phyloP scores from a whole-genome alignment of 176 grass and related monocot genomes.

The Ensete glaucum region DNA sequence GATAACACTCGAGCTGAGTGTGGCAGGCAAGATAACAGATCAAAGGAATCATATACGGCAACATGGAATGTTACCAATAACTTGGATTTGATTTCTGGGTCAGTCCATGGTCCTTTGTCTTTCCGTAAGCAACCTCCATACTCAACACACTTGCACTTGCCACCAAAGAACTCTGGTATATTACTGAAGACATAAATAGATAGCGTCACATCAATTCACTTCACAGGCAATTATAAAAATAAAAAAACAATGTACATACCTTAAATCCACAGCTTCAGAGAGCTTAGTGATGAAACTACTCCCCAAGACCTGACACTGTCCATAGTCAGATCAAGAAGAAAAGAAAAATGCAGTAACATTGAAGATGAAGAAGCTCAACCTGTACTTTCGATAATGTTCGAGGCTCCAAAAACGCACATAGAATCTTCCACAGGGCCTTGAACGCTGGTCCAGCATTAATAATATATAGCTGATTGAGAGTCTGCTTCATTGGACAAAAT shows the following conservation, averaged over 20 bases:
- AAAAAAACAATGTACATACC: conserved; percentile 19
- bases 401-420: conserved; percentile 72
- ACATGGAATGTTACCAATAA: conserved; percentile 41
- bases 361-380: conserved; percentile 25
- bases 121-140: conserved; percentile 64
- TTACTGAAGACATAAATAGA: conserved; percentile 52
- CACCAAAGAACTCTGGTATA: conserved; percentile 76
- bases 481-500: conserved; percentile 40
- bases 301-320: conserved; percentile 59
- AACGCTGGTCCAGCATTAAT: conserved; percentile 96
- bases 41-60: not conserved
- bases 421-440: conserved; percentile 79
- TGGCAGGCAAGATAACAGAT: not conserved
- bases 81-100: conserved; percentile 36
- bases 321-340: conserved; percentile 15
- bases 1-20: not conserved
- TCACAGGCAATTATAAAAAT: conserved; percentile 9
- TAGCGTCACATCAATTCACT: conserved; percentile 19
- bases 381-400: conserved; percentile 79
- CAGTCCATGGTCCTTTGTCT: conserved; percentile 88
- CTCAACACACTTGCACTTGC: conserved; percentile 64
- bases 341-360: conserved; percentile 6
- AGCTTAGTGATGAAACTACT: conserved; percentile 48
- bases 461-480: conserved; percentile 81
- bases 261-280: conserved; percentile 71